phyloP scores from a whole-genome alignment of 2,329 filamentous ascomycete species.

The Knufia petricola region DNA sequence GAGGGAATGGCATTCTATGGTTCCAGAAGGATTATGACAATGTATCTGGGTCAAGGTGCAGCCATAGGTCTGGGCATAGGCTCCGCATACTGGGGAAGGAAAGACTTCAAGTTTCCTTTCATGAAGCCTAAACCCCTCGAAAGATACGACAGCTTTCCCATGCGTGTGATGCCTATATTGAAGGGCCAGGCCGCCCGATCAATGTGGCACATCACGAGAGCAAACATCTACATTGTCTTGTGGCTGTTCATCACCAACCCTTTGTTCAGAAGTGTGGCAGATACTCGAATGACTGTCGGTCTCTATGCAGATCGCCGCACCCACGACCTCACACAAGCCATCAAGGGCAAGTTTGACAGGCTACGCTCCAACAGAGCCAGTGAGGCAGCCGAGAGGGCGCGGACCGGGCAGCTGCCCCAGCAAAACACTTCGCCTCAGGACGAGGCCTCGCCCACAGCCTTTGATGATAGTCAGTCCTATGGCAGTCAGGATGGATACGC shows the following conservation, averaged over 20 bases:
- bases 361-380: conserved; percentile 10
- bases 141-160: conserved; percentile 19
- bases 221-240: conserved; percentile 14
- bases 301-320: conserved; percentile 18
- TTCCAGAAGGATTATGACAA: conserved; percentile 14
- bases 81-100: conserved; percentile 13
- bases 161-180: conserved; percentile 12
- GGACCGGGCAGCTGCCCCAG: conserved; percentile 1
- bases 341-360: conserved; percentile 13
- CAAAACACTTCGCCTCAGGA: conserved; percentile 6
- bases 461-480: conserved; percentile 10
- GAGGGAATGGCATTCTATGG: conserved; percentile 18
- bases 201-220: conserved; percentile 20
- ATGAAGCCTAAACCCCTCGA: conserved; percentile 17
- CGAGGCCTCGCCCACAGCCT: conserved; percentile 5
- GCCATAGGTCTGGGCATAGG: conserved; percentile 9
- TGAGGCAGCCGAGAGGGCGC: neutral
- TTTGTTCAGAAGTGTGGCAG: conserved; percentile 13
- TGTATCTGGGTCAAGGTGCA: conserved; percentile 9
- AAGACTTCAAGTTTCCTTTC: conserved; percentile 23
- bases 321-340: conserved; percentile 10
- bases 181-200: conserved; percentile 14
- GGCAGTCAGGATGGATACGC: neutral
- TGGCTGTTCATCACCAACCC: conserved; percentile 13
- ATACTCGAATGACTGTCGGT: conserved; percentile 11